Conservation (phyloP, 305 asterid species). For the Lippia alba region DNA sequence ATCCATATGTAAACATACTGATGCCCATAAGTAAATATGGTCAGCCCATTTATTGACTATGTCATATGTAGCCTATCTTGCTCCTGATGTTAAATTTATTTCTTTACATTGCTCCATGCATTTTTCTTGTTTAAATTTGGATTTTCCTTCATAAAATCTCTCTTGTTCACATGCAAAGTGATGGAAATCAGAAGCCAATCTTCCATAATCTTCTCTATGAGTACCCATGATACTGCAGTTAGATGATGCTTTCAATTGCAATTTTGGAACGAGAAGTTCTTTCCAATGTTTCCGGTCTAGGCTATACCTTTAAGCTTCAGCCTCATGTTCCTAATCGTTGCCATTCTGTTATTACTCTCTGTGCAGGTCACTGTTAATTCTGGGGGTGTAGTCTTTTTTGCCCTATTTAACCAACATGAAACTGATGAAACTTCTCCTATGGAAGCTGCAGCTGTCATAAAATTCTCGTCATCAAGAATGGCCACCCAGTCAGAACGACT, state of each 20-base stretch:
- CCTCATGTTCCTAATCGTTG: slow-evolving; percentile 25
- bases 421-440: slow-evolving; percentile 66
- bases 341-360: slow-evolving; percentile 30
- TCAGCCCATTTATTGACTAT: slow-evolving; percentile 16
- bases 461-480: slow-evolving; percentile 97
- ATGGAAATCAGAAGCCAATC: background rate
- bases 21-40: background rate
- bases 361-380: slow-evolving; percentile 97
- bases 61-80: slow-evolving; percentile 17
- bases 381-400: slow-evolving; percentile 98
- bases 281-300: too few species aligned
- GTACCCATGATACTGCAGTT: background rate
- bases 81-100: slow-evolving; percentile 15
- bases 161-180: background rate
- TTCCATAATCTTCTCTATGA: background rate
- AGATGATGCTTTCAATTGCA: too few species aligned
- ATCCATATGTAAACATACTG: background rate
- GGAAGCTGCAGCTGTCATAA: slow-evolving; percentile 98
- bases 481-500: slow-evolving; percentile 99
- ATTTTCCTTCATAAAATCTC: too few species aligned
- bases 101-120: background rate
- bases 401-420: slow-evolving; percentile 80
- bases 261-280: too few species aligned
- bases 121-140: too few species aligned
- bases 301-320: background rate